Evolutionary conservation across 2,329 filamentous ascomycete species (phyloP).

Genomic region (Aureobasidium sp.): DNA sequence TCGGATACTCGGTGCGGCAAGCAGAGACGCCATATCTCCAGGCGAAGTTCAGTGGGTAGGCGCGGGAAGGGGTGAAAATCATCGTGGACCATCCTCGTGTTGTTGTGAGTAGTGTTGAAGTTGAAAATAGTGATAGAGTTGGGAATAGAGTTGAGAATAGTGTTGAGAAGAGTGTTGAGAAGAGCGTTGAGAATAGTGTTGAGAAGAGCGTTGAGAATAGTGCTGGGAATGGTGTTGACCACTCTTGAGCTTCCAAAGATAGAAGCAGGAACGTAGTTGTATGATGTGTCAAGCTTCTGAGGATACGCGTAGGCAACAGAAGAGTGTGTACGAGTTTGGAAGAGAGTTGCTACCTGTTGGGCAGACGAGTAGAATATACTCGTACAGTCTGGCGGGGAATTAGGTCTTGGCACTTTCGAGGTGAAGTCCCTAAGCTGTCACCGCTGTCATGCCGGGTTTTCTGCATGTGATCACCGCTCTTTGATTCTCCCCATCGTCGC

Average conservation of each 20-base stretch:
- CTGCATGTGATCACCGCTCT: too few relatives aligned
- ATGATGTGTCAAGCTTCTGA: neutral
- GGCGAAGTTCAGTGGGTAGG: constrained; percentile 14
- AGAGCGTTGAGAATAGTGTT: too few relatives aligned
- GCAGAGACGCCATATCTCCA: constrained; percentile 15
- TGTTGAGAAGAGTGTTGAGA: too few relatives aligned
- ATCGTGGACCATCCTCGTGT: constrained; percentile 4
- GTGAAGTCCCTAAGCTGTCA: too few relatives aligned
- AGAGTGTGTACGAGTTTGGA: constrained; percentile 3
- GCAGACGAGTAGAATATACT: neutral
- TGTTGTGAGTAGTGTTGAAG: too few relatives aligned
- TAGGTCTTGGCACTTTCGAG: constrained; percentile 2
- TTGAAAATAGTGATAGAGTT: too few relatives aligned
- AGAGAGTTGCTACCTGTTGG: neutral
- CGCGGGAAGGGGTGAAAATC: constrained; percentile 11
- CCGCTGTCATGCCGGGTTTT: too few relatives aligned
- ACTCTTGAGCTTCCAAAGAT: neutral
- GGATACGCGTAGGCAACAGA: neutral
- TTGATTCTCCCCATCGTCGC: too few relatives aligned
- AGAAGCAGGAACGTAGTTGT: neutral
- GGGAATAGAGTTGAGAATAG: too few relatives aligned
- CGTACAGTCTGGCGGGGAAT: neutral
- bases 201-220: too few relatives aligned
- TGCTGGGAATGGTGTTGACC: neutral
- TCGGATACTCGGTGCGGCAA: constrained; percentile 14